These are phyloP conservation scores for Tulasnella sp. DNA, from an alignment of 768 basidiomycete genomes.

Conservation along the genomic window DNA sequence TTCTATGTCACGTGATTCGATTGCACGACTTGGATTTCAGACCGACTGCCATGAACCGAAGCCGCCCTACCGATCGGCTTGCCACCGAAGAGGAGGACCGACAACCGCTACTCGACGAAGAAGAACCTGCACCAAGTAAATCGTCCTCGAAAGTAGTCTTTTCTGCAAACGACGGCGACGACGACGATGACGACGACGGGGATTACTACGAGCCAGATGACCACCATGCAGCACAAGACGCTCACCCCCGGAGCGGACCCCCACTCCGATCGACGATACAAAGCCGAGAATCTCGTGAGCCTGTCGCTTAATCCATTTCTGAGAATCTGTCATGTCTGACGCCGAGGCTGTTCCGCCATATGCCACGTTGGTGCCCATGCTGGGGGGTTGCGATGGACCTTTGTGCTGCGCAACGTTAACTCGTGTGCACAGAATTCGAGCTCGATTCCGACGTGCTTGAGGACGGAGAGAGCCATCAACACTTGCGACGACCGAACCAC, in stretches of 20 bases:
- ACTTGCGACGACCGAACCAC: conserved; percentile 23
- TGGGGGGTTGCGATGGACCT: background rate
- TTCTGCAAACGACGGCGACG: conserved; percentile 16
- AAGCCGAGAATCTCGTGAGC: conserved; percentile 75
- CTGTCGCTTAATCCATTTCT: background rate
- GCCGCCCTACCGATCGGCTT: background rate
- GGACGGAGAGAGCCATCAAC: conserved; percentile 29
- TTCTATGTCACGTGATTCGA: background rate
- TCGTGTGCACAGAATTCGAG: conserved; percentile 51
- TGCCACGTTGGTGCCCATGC: background rate
- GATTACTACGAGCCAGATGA: background rate
- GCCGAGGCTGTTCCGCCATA: background rate
- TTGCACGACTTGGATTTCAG: background rate
- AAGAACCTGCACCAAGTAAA: background rate
- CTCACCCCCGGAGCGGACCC: conserved; percentile 32
- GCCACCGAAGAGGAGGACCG: background rate
- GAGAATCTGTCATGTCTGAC: background rate
- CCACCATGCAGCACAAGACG: background rate
- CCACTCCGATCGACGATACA: conserved; percentile 58
- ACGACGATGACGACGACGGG: conserved; percentile 10
- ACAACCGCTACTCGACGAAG: conserved; percentile 3
- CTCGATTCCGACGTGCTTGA: conserved; percentile 76
- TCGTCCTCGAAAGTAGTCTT: conserved; percentile 11
- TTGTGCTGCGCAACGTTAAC: background rate
- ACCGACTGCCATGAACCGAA: background rate